phyloP scores from a whole-genome alignment of 257 asterid genomes.

The Solanum verrucosum region DNA sequence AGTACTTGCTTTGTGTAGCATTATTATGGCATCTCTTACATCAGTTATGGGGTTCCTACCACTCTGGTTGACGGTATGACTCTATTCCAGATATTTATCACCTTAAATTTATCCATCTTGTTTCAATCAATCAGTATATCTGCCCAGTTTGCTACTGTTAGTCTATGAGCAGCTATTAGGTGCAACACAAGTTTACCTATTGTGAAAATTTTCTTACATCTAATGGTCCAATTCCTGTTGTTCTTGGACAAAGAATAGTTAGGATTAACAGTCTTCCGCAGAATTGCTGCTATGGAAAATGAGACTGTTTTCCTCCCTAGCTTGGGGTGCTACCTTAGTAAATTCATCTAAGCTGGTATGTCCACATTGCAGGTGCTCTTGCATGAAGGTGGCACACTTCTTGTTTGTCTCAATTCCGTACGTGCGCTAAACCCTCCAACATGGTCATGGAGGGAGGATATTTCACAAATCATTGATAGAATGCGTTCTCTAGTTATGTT shows the following conservation, averaged over 20 bases:
- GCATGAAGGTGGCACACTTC: constrained; percentile 96
- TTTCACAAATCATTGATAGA: constrained; percentile 27
- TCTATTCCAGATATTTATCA: background rate
- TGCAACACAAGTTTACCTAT: background rate
- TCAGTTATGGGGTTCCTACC: constrained; percentile 86
- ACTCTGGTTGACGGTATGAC: constrained; percentile 82
- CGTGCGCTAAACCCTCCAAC: constrained; percentile 77
- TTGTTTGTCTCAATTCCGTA: constrained; percentile 85
- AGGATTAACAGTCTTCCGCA: background rate
- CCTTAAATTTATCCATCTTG: background rate
- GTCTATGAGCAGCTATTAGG: background rate
- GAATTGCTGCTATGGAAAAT: background rate
- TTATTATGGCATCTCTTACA: constrained; percentile 85
- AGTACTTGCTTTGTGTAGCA: constrained; percentile 82
- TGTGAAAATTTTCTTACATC: background rate
- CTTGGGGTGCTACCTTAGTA: background rate
- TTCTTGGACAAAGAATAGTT: background rate
- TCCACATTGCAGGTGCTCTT: constrained; percentile 63
- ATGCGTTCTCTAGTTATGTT: constrained; percentile 16
- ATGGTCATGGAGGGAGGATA: constrained; percentile 69
- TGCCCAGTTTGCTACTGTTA: background rate
- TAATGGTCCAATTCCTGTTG: background rate
- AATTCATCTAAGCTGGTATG: background rate
- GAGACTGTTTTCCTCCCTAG: background rate
- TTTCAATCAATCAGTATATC: background rate